Conservation (phyloP, 139 green algal genomes). For the Tetraselmis striata region DNA sequence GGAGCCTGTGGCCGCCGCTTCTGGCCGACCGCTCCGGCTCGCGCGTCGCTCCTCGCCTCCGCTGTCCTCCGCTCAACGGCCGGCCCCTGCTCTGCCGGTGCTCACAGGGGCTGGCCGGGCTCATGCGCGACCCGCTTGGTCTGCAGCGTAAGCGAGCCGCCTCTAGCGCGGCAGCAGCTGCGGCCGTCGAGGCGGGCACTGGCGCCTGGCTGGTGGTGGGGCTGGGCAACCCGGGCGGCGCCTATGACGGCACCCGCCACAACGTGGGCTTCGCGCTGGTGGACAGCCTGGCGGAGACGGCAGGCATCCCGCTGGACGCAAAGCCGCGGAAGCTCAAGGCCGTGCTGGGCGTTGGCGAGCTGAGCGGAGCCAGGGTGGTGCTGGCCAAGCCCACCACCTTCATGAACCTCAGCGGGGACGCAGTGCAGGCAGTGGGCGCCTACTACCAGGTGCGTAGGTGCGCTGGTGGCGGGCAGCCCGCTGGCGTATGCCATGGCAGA, state of each 20-base stretch:
- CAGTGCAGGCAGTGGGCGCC: constrained; percentile 52
- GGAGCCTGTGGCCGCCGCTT: no score
- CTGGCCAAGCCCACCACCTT: constrained; percentile 85
- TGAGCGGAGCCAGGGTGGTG: constrained; percentile 38
- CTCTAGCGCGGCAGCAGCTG: not conserved
- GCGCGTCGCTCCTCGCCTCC: no score
- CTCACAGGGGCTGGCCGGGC: no score
- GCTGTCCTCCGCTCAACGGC: no score
- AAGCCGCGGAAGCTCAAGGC: constrained; percentile 44
- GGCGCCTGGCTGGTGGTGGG: constrained; percentile 59
- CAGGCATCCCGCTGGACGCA: constrained; percentile 52
- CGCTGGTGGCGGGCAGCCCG: constrained; percentile 4
- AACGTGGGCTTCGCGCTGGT: constrained; percentile 87
- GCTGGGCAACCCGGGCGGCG: constrained; percentile 69
- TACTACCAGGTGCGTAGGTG: constrained; percentile 79
- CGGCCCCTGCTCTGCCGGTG: no score
- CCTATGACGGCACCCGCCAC: constrained; percentile 71
- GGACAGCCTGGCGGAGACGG: constrained; percentile 49
- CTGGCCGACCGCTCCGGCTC: no score
- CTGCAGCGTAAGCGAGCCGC: not conserved
- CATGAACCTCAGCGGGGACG: constrained; percentile 86
- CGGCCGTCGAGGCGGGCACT: not conserved
- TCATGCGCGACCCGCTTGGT: not conserved
- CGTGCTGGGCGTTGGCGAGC: constrained; percentile 1
- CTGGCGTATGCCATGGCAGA: constrained; percentile 15